Percentiles rank a stretch among this genome's conserved stretches.
Conservation (phyloP, 192 early-diverging fungal genomes). For the Obelidium mucronatum region DNA sequence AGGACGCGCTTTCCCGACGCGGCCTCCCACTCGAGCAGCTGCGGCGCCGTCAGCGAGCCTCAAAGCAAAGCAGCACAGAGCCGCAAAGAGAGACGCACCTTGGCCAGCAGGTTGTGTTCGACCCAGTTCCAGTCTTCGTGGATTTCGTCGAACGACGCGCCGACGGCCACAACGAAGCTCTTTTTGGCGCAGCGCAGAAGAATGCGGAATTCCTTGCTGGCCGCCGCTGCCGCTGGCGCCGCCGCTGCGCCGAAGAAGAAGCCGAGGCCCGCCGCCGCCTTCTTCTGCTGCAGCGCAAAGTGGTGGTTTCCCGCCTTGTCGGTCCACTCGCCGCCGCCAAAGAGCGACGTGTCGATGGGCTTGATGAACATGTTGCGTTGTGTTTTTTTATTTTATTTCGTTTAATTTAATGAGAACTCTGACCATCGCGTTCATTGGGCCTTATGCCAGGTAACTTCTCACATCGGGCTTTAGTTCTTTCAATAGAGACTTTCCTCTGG, state of each 20-base stretch:
- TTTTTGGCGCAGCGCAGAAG: constrained; percentile 37
- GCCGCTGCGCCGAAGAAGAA: not conserved
- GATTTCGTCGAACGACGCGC: constrained; percentile 61
- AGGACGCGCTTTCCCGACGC: constrained; percentile 14
- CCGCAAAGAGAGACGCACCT: too few relatives aligned
- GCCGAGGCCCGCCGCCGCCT: constrained; percentile 33
- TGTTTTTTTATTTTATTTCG: too few relatives aligned
- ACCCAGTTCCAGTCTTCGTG: constrained; percentile 68
- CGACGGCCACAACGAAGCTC: constrained; percentile 56
- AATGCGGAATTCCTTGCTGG: constrained; percentile 56
- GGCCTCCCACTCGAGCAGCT: constrained; percentile 50
- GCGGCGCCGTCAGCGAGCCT: not conserved
- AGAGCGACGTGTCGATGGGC: constrained; percentile 44
- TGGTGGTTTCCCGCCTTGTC: constrained; percentile 62
- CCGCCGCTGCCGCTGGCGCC: not conserved
- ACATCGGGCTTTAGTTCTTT: too few relatives aligned
- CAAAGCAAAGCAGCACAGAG: too few relatives aligned
- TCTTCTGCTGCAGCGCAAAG: constrained; percentile 58
- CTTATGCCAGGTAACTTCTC: too few relatives aligned
- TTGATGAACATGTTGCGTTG: constrained; percentile 62
- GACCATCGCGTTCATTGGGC: too few relatives aligned
- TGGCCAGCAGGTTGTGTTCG: constrained; percentile 56
- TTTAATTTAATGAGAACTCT: too few relatives aligned
- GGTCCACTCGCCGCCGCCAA: constrained; percentile 46
- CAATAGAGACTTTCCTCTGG: too few relatives aligned